These are phyloP conservation scores for Apiospora arundinis DNA, from an alignment of 2,329 filamentous ascomycete species.

Conservation along the genomic window DNA sequence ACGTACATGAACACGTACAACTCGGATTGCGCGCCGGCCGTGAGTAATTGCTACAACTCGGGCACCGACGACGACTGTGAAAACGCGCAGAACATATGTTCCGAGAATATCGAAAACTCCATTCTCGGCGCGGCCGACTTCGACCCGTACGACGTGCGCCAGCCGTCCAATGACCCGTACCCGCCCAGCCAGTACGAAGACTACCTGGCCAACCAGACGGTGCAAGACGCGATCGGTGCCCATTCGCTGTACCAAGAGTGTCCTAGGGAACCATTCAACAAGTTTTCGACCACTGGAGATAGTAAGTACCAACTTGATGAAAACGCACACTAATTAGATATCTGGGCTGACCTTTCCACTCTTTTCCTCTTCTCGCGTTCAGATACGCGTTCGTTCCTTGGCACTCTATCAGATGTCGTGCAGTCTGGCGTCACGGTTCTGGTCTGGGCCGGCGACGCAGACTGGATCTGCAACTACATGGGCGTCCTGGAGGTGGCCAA, in stretches of 20 bases:
- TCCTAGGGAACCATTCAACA: constrained; percentile 24
- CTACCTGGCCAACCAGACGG: constrained; percentile 31
- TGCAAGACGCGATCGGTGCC: constrained; percentile 34
- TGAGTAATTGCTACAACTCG: constrained; percentile 44
- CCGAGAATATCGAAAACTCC: constrained; percentile 43
- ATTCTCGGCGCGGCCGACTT: constrained; percentile 37
- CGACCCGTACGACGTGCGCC: constrained; percentile 37
- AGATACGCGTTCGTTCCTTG: constrained; percentile 53
- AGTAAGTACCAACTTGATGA: constrained; percentile 41
- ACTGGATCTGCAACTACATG: constrained; percentile 65
- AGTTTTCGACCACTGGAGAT: constrained; percentile 23
- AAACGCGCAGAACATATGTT: constrained; percentile 44
- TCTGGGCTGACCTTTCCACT: constrained; percentile 21
- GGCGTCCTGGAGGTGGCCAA: constrained; percentile 55
- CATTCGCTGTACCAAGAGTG: constrained; percentile 28
- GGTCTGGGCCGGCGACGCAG: constrained; percentile 63
- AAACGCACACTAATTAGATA: no score
- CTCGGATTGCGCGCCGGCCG: constrained; percentile 43
- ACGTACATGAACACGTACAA: constrained; percentile 43
- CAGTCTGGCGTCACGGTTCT: constrained; percentile 55
- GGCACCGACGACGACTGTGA: constrained; percentile 40
- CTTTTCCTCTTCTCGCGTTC: constrained; percentile 23
- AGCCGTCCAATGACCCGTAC: constrained; percentile 33
- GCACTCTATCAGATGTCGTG: constrained; percentile 51
- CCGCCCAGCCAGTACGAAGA: constrained; percentile 32